Conservation (phyloP, 495 filamentous ascomycete species). For the Aspergillus diversus region DNA sequence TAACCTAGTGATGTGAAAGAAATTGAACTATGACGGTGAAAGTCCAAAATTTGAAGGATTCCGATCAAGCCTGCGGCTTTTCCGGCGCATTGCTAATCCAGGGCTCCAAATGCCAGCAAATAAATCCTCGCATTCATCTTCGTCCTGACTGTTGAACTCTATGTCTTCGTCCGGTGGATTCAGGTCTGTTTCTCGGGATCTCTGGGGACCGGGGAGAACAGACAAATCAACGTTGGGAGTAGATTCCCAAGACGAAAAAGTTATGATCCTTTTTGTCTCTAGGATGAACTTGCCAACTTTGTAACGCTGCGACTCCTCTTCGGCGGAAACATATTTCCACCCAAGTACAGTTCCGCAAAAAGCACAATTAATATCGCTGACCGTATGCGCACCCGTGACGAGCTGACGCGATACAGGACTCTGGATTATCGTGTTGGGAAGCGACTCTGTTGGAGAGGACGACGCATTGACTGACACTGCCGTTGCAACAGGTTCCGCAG, state of each 20-base stretch:
- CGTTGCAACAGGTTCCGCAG: slow-evolving; percentile 39
- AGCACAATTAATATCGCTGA: slow-evolving; percentile 58
- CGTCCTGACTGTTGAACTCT: slow-evolving; percentile 88
- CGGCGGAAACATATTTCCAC: slow-evolving; percentile 92
- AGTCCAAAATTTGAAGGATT: slow-evolving; percentile 35
- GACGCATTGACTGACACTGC: slow-evolving; percentile 37
- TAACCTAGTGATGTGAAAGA: not conserved
- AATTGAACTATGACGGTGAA: slow-evolving; percentile 2
- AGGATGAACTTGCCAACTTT: slow-evolving; percentile 98
- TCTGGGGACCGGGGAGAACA: not conserved
- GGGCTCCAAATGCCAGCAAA: slow-evolving; percentile 87
- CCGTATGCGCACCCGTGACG: slow-evolving; percentile 75
- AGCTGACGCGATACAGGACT: slow-evolving; percentile 71
- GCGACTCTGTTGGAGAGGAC: slow-evolving; percentile 37
- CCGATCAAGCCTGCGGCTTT: slow-evolving; percentile 52
- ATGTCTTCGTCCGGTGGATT: slow-evolving; percentile 41
- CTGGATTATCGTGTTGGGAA: slow-evolving; percentile 61
- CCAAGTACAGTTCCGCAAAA: slow-evolving; percentile 73
- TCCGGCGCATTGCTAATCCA: slow-evolving; percentile 65
- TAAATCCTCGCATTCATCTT: slow-evolving; percentile 93
- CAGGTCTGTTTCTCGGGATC: not conserved
- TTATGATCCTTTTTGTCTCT: slow-evolving; percentile 75
- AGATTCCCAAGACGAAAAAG: slow-evolving; percentile 71
- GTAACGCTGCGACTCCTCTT: slow-evolving; percentile 80
- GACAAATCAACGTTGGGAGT: slow-evolving; percentile 11